Evolutionary conservation across 2,329 filamentous ascomycete genomes (phyloP), one percentile per base, ranked within the genome.

Genomic region (Colletotrichum viniferum): DNA sequence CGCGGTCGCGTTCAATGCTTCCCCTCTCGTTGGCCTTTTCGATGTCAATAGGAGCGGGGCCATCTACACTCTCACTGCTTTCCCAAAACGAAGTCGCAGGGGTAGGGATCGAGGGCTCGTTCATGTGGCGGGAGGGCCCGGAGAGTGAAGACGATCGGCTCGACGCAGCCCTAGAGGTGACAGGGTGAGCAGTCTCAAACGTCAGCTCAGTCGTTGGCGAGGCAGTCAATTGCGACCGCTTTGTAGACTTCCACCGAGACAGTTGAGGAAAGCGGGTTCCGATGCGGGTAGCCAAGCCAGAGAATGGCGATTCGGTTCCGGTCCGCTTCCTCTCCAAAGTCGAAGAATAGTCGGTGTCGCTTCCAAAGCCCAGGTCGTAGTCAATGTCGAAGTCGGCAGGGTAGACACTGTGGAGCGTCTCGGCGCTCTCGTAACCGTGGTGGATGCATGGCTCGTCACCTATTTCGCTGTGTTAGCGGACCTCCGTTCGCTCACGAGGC

Each of bases 111-210:
- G 88, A 86, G 60, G 88, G 86, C 69, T 93, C 92, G 65, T 86
- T 85, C 72, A 80, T 80, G 58, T 84, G 87, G 62, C 89, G 88
- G 76, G 87, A 86, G 2, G 91, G 90, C 38, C 90, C 89, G 13
- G 94, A 95, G 69, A 94, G 87, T n/a, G 94, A 96, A 2, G 95
- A 96, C 2, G 95, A 94, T 69, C 94, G 91, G 79, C 95, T 94
- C 4, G 95, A 96, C 4, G 93, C 89, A 9, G 92, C 90, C 64
- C 90, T 88, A 3, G 93, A 94, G 21, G 43, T 48, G n/a, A 71
- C 56, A 4, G 93, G 91, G 28, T 94, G 87, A 69, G 93, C 92
- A 73, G 93, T 94, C 81, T 98, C 96, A 65, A 98, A 90, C 18
- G 92, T 95, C 28, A 96, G 89, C 80, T 98, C 96, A 56, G 97